Percentiles rank a stretch among this genome's conserved stretches.
phyloP scores from a whole-genome alignment of 805 yeast species.

The Spathaspora passalidarum region DNA sequence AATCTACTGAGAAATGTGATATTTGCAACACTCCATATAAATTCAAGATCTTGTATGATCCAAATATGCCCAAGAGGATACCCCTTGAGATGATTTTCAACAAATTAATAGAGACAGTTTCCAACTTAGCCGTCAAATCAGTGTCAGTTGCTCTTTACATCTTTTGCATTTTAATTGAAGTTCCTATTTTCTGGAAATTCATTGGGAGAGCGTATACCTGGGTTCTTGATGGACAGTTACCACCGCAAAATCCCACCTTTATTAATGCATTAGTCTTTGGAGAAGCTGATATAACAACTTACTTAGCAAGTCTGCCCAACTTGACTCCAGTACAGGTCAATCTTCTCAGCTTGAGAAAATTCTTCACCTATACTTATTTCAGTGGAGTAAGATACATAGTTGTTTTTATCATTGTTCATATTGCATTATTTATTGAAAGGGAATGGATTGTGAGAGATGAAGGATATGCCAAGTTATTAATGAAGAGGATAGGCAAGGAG shows the following conservation, averaged over 20 bases:
- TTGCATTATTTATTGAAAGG: slow-evolving; percentile 55
- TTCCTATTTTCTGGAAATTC: slow-evolving; percentile 59
- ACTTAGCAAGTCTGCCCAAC: slow-evolving; percentile 1
- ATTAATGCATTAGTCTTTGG: slow-evolving; percentile 40
- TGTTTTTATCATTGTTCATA: slow-evolving; percentile 36
- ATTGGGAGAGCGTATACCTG: slow-evolving; percentile 53
- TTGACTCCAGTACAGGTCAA: slow-evolving; percentile 8
- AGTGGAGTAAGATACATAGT: slow-evolving; percentile 39
- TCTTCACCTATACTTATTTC: slow-evolving; percentile 31
- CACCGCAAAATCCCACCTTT: slow-evolving; percentile 26
- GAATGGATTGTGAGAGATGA: slow-evolving; percentile 73
- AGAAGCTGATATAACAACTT: slow-evolving; percentile 14
- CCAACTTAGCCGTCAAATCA: slow-evolving; percentile 13
- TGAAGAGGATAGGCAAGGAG: slow-evolving; percentile 58
- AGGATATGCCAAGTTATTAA: slow-evolving; percentile 58
- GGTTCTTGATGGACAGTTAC: slow-evolving; percentile 52
- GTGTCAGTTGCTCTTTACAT: slow-evolving; percentile 31
- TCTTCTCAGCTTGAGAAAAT: slow-evolving; percentile 19
- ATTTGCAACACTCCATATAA: slow-evolving; percentile 77
- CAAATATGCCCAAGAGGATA: slow-evolving; percentile 59
- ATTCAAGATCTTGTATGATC: slow-evolving; percentile 63
- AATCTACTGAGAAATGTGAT: slow-evolving; percentile 68
- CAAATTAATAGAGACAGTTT: slow-evolving; percentile 26
- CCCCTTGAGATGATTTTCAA: slow-evolving; percentile 51
- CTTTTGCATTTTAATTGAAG: slow-evolving; percentile 45